Evolutionary conservation across 2,329 filamentous ascomycete species (phyloP).

Genomic region (Trichoderma simmonsii): DNA sequence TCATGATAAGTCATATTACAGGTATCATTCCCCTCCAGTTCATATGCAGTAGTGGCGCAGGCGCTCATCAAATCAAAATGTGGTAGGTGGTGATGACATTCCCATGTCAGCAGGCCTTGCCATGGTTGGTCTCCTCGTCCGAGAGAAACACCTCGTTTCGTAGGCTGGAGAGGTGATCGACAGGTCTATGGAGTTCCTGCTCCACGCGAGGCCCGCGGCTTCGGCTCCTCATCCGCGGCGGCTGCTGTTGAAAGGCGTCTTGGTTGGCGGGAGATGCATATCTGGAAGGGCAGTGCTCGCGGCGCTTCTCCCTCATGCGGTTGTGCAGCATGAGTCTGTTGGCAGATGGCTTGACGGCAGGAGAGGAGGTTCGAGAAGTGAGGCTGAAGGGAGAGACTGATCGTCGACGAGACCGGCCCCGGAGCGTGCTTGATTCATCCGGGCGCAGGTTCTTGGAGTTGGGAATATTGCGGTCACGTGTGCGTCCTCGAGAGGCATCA

Average conservation of each 20-base stretch:
- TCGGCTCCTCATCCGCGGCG: conserved; percentile 39
- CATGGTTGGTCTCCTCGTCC: conserved; percentile 15
- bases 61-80: not conserved
- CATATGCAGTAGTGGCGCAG: not conserved
- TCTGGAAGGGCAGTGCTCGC: conserved; percentile 44
- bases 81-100: not conserved
- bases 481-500: conserved; percentile 37
- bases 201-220: conserved; percentile 36
- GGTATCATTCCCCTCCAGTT: not conserved
- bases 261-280: conserved; percentile 36
- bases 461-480: conserved; percentile 39
- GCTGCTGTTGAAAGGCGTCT: conserved; percentile 33
- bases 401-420: conserved; percentile 40
- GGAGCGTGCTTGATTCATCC: conserved; percentile 43
- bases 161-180: conserved; percentile 33
- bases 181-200: conserved; percentile 28
- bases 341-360: conserved; percentile 38
- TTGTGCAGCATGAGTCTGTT: conserved; percentile 42
- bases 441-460: conserved; percentile 33
- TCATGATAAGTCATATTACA: conserved; percentile 11
- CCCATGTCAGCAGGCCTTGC: not conserved
- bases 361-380: conserved; percentile 35
- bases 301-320: conserved; percentile 39
- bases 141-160: conserved; percentile 35
- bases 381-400: conserved; percentile 36